phyloP scores from a whole-genome alignment of 306 rosid species.

The Betula pendula region DNA sequence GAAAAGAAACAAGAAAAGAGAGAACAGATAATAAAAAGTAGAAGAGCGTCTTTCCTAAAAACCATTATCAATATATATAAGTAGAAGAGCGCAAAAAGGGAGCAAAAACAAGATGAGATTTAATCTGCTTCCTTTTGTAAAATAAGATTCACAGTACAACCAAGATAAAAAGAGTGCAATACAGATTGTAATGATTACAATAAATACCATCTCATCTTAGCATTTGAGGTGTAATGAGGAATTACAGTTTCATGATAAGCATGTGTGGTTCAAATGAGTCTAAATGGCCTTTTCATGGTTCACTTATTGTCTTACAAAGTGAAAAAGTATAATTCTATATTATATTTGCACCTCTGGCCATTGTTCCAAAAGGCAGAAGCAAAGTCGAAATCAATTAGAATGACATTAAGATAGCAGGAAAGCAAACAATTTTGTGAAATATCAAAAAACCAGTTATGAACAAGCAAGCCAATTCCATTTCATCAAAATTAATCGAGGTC shows the following conservation, averaged over 20 bases:
- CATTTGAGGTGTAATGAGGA: background rate
- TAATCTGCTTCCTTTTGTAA: background rate
- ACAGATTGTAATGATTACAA: background rate
- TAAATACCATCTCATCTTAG: background rate
- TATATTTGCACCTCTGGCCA: slow-evolving; percentile 24
- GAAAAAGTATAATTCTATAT: background rate
- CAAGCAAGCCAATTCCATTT: slow-evolving; percentile 1
- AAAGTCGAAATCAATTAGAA: slow-evolving; percentile 19
- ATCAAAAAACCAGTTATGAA: slow-evolving; percentile 2
- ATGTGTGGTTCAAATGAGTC: background rate
- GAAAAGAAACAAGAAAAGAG: background rate
- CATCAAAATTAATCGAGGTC: slow-evolving; percentile 6
- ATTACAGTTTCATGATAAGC: background rate
- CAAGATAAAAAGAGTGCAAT: background rate
- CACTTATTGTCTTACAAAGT: background rate
- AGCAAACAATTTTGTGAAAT: background rate
- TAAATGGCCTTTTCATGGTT: background rate
- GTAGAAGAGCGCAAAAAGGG: background rate
- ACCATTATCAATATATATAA: no score
- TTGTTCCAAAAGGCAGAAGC: slow-evolving; percentile 5
- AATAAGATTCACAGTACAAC: background rate
- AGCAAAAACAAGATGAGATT: background rate
- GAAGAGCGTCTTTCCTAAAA: background rate
- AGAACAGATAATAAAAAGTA: background rate
- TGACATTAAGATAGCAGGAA: background rate